phyloP scores from a whole-genome alignment of 208 protist genomes.

The Acanthamoeba culbertsoni region DNA sequence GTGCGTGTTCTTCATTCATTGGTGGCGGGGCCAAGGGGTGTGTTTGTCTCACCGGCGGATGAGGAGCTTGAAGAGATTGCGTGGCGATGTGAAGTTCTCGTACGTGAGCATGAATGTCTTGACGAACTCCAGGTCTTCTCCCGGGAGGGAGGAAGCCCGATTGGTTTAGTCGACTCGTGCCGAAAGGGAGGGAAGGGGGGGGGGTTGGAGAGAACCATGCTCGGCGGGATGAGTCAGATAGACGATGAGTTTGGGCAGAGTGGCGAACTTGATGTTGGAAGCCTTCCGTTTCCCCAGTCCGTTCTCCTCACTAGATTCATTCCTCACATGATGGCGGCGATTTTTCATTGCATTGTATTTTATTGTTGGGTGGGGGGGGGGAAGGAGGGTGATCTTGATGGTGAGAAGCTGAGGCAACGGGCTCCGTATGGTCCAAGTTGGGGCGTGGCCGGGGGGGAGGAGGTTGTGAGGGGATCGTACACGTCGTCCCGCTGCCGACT shows the following conservation, averaged over 20 bases:
- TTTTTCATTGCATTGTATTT: too few species aligned
- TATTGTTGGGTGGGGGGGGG: too few species aligned
- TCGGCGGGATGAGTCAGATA: neutral
- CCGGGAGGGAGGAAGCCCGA: neutral
- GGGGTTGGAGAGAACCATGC: neutral
- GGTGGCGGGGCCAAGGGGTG: neutral
- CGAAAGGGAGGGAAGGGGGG: neutral
- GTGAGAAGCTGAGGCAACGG: too few species aligned
- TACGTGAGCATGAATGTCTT: slow-evolving; percentile 41
- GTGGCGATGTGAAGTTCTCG: slow-evolving; percentile 13
- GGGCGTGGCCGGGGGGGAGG: too few species aligned
- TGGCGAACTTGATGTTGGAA: slow-evolving; percentile 2
- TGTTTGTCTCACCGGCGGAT: slow-evolving; percentile 53
- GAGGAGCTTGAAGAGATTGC: neutral
- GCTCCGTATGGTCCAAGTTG: too few species aligned
- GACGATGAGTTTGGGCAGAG: neutral
- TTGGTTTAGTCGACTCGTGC: too few species aligned
- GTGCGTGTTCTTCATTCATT: too few species aligned
- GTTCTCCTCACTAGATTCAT: neutral
- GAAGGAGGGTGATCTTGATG: too few species aligned
- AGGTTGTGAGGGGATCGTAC: neutral
- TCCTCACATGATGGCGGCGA: too few species aligned
- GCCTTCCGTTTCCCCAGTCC: neutral
- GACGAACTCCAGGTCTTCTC: neutral
- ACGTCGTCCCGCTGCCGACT: neutral